These are phyloP conservation scores for Malassezia restricta DNA, from an alignment of 1,284 basidiomycete genomes.

Conservation along the genomic window DNA sequence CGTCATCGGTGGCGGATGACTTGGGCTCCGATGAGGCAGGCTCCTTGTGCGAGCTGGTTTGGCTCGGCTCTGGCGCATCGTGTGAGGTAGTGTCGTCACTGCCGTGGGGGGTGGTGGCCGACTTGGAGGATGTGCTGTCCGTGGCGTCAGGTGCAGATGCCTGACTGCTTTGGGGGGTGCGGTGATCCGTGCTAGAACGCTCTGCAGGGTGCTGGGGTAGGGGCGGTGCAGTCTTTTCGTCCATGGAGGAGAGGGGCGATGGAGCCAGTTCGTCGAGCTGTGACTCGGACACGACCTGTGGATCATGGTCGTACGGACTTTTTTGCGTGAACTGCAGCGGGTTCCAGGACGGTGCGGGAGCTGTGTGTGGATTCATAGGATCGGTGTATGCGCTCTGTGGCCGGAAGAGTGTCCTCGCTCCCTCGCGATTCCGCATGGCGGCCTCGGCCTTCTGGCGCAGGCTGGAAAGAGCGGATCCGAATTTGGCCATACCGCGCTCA, in stretches of 20 bases:
- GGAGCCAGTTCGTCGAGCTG: neutral
- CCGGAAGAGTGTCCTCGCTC: neutral
- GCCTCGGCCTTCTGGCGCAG: slow-evolving; percentile 10
- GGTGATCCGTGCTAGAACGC: too few relatives aligned
- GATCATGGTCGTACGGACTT: slow-evolving; percentile 11
- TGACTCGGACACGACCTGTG: neutral
- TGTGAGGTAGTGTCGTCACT: too few relatives aligned
- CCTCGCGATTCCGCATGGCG: slow-evolving; percentile 5
- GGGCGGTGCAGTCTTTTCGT: too few relatives aligned
- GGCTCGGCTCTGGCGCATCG: too few relatives aligned
- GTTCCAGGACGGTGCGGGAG: neutral
- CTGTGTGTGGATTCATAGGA: neutral
- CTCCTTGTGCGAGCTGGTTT: neutral
- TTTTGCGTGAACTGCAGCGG: neutral
- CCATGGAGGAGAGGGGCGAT: too few relatives aligned
- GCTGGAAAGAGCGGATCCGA: slow-evolving; percentile 3
- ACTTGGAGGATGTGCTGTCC: too few relatives aligned
- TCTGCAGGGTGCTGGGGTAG: too few relatives aligned
- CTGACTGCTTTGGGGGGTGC: too few relatives aligned
- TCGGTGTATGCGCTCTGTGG: neutral
- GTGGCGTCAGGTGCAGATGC: too few relatives aligned
- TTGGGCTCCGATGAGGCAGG: neutral
- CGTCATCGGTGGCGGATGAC: neutral
- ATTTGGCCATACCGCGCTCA: slow-evolving; percentile 7
- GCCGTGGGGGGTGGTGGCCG: too few relatives aligned